Evolutionary conservation across 352 stramenopile species (phyloP), one percentile per base, ranked within the genome.

Genomic region (Thalassiosira exigua): DNA sequence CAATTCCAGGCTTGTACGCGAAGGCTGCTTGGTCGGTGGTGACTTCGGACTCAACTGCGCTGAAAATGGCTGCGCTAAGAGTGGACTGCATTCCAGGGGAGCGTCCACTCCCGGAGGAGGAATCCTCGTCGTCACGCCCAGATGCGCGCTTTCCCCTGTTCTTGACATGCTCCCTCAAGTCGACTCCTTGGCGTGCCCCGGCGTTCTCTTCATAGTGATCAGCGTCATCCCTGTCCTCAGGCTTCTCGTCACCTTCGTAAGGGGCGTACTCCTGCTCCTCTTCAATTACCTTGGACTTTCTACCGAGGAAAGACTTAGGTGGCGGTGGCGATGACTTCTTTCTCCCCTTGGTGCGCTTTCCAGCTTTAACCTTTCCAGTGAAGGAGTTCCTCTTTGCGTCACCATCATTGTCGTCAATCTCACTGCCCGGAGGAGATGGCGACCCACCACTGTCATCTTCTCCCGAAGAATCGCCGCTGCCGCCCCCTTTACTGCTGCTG

Each of bases 21-120:
- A 82, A 78, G 1, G 50, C 29, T 17, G 19, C 30, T 19, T 74
- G 39, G 27, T 83, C 75, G 46, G 48, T 60, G 2, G 67, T 78
- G 9, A 83, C 26, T 3, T 66, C 72, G 26, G 75, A 78, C 70
- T 79, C 27, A 7, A 83, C 75, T n/a, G 59, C 74, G 17, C 64
- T 57, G 17, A 59, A 65, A 39, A 78, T 53, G 17, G 50, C 48
- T 29, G 74, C 29, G 44, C 67, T 77, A 24, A 83, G 44, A 12
- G 75, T 83, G 22, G 68, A 54, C 30, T 67, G 59, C 53, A 57
- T 77, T 12, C 22, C 36, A 19, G 17, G 4, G 7, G 46, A 56
- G 46, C 5, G 9, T 9, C 24, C 22, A 29, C 22, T 19, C 5
- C 24, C 46, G 9, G 46, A 56, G 5, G 5, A 19, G 5, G 5